These are phyloP conservation scores for Zymoseptoria tritici DNA, from an alignment of 2,329 filamentous ascomycete species.

Conservation along the genomic window DNA sequence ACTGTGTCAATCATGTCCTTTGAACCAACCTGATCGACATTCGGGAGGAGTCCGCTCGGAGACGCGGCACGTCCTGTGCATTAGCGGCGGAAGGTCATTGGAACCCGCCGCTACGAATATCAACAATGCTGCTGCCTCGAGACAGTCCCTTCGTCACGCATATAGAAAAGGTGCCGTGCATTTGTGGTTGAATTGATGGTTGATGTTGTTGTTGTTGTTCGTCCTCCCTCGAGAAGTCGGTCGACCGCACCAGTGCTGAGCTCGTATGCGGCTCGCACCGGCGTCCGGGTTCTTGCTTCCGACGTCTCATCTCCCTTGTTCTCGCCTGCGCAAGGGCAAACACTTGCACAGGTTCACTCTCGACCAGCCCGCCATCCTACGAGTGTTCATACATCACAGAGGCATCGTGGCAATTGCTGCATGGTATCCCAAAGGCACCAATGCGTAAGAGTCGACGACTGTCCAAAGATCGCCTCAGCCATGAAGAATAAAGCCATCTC, in stretches of 20 bases:
- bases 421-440: too few relatives aligned
- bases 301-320: neutral
- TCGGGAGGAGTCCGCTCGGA: neutral
- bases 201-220: too few relatives aligned
- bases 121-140: neutral
- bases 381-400: neutral
- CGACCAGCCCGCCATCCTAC: neutral
- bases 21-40: neutral
- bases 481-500: too few relatives aligned
- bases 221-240: neutral
- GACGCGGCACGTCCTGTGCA: neutral
- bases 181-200: neutral
- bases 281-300: neutral
- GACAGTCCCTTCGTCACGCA: neutral
- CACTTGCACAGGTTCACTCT: neutral
- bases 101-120: too few relatives aligned
- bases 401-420: neutral
- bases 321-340: neutral
- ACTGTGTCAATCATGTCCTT: neutral
- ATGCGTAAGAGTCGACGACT: neutral
- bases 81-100: neutral
- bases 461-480: neutral
- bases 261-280: neutral
- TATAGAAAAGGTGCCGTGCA: neutral
- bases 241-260: too few relatives aligned